phyloP scores from a whole-genome alignment of 2,329 filamentous ascomycete genomes.

The Macrophomina pseudophaseolina region DNA sequence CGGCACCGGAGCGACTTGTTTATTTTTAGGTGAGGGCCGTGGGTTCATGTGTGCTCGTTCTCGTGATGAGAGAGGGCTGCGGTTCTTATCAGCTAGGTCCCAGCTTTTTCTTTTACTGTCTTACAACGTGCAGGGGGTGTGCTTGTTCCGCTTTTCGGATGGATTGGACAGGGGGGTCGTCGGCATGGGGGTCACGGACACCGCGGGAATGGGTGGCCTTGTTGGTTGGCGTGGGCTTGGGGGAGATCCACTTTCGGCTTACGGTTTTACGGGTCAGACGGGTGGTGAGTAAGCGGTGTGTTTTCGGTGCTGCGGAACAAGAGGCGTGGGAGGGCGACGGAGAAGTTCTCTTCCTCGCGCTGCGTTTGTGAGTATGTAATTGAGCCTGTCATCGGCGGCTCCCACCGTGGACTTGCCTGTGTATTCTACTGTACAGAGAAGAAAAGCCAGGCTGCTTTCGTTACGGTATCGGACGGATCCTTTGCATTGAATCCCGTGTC shows the following conservation, averaged over 20 bases:
- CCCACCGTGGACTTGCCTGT: too few species aligned
- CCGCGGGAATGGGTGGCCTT: not conserved
- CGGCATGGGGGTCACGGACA: not conserved
- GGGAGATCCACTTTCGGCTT: too few species aligned
- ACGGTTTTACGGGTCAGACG: not conserved
- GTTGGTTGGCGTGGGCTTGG: not conserved
- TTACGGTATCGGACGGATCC: not conserved
- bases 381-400: too few species aligned
- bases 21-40: not conserved
- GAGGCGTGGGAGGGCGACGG: not conserved
- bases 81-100: too few species aligned
- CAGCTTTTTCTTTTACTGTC: too few species aligned
- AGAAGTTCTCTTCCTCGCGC: not conserved
- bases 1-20: not conserved
- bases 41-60: not conserved
- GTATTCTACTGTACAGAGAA: too few species aligned
- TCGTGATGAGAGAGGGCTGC: not conserved
- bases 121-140: not conserved
- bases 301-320: not conserved
- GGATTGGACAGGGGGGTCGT: not conserved
- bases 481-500: not conserved
- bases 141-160: not conserved
- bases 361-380: too few species aligned
- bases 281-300: not conserved
- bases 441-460: too few species aligned